phyloP scores from a whole-genome alignment of 257 asterid species.

The Solanum pinnatisectum region DNA sequence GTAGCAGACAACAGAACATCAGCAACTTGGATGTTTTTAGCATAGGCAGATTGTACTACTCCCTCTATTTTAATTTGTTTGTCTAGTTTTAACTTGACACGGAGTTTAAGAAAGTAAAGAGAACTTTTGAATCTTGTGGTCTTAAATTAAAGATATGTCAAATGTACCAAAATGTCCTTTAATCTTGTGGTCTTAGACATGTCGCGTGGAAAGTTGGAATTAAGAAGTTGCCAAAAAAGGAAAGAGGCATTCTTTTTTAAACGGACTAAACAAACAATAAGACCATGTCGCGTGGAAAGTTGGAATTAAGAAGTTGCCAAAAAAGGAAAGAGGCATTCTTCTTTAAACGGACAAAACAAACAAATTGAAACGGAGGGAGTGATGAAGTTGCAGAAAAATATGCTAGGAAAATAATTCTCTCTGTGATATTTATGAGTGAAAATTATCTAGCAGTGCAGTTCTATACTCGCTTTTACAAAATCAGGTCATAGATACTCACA shows the following conservation, averaged over 20 bases:
- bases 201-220: neutral
- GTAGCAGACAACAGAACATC: neutral
- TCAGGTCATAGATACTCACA: conserved; percentile 44
- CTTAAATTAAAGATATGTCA: neutral
- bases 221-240: neutral
- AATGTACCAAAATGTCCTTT: neutral
- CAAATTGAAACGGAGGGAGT: neutral
- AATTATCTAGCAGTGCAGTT: neutral
- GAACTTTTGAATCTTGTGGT: neutral
- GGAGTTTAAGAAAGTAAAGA: neutral
- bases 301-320: neutral
- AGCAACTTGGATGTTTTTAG: neutral
- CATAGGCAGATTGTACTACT: neutral
- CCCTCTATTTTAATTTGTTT: neutral
- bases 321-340: neutral
- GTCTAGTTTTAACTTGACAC: neutral
- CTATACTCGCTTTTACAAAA: neutral
- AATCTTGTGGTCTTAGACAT: neutral
- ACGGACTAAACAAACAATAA: neutral
- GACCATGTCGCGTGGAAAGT: neutral
- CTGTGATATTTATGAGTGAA: neutral
- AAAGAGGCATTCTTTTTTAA: neutral
- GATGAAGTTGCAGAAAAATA: neutral
- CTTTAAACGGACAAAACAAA: neutral
- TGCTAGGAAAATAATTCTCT: neutral